These are phyloP conservation scores for Camillea tinctor DNA, from an alignment of 2,329 filamentous ascomycete species.

Conservation along the genomic window DNA sequence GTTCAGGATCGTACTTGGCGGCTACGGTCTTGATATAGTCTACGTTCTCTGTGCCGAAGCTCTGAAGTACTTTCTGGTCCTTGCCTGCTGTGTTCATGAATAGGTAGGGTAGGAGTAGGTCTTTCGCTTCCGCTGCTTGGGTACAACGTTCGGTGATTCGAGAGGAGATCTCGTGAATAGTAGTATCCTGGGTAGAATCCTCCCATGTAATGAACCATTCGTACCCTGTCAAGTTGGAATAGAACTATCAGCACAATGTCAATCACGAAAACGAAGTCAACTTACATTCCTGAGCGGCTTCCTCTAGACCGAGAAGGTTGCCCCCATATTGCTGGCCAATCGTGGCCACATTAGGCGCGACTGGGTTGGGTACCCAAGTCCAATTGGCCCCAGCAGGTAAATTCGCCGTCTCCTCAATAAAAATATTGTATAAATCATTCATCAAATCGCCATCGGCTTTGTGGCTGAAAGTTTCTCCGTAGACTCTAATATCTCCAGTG, in stretches of 20 bases:
- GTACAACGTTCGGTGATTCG: constrained; percentile 16
- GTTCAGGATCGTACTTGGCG: constrained; percentile 19
- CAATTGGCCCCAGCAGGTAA: constrained; percentile 15
- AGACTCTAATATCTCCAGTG: constrained; percentile 12
- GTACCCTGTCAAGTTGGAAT: constrained; percentile 12
- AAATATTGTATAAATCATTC: constrained; percentile 19
- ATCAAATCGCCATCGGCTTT: constrained; percentile 16
- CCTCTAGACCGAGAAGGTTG: constrained; percentile 18
- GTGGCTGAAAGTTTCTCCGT: constrained; percentile 22
- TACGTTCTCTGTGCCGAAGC: constrained; percentile 18
- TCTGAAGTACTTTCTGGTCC: constrained; percentile 14
- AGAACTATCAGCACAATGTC: constrained; percentile 1
- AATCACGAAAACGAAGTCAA: not conserved
- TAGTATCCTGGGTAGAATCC: constrained; percentile 13
- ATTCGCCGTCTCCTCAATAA: constrained; percentile 14
- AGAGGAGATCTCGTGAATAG: constrained; percentile 13
- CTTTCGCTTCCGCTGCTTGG: constrained; percentile 8
- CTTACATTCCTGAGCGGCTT: constrained; percentile 20
- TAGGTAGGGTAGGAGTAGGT: constrained; percentile 15
- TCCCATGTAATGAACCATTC: constrained; percentile 21
- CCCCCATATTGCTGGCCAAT: constrained; percentile 18
- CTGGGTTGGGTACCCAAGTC: constrained; percentile 22
- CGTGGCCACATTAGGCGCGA: constrained; percentile 18
- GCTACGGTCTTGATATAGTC: constrained; percentile 16
- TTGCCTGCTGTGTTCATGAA: constrained; percentile 20